These are phyloP conservation scores for Rhodamnia rubescens DNA, from an alignment of 345 rosid species.

Conservation along the genomic window DNA sequence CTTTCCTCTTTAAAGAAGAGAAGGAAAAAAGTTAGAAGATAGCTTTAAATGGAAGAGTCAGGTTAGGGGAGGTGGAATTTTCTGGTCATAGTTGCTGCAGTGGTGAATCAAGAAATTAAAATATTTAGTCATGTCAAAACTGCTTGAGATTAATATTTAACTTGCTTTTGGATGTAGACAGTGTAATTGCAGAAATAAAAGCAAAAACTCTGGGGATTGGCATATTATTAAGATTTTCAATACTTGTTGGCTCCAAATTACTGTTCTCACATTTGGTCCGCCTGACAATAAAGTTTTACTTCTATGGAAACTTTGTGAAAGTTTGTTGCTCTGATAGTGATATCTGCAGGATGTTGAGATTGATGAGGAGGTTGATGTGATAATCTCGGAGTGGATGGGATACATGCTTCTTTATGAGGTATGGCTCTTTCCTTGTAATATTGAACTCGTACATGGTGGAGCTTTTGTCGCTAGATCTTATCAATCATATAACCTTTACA, in stretches of 20 bases:
- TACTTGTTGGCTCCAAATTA: neutral
- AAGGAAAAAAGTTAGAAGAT: neutral
- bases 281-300: neutral
- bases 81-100: neutral
- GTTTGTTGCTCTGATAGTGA: neutral
- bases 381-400: slow-evolving; percentile 99
- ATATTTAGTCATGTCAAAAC: neutral
- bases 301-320: neutral
- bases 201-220: neutral
- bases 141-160: neutral
- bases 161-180: neutral
- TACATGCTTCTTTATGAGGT: slow-evolving; percentile 98
- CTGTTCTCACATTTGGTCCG: neutral
- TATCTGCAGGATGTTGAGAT: slow-evolving; percentile 76
- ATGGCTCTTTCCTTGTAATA: neutral
- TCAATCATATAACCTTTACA: neutral
- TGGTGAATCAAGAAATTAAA: neutral
- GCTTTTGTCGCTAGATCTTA: neutral
- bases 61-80: neutral
- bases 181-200: neutral
- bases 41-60: neutral
- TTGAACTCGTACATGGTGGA: neutral
- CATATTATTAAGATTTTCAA: neutral
- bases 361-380: slow-evolving; percentile 90
- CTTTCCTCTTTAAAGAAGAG: neutral